phyloP scores from a whole-genome alignment of 169 alveolate species.

The Cytauxzoon felis region DNA sequence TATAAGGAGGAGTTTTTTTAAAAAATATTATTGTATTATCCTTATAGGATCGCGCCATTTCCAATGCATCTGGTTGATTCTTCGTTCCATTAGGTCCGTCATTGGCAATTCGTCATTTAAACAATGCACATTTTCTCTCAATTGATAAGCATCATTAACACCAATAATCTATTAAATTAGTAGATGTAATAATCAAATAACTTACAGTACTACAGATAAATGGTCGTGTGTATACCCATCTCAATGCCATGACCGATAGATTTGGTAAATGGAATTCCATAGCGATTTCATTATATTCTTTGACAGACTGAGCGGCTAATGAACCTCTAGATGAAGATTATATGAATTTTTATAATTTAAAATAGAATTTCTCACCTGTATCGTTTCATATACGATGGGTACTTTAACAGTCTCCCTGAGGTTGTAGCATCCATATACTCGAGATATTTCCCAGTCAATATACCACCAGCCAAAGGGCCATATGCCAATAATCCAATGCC shows the following conservation, averaged over 20 bases:
- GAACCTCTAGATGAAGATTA: constrained; percentile 67
- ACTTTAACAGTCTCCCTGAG: constrained; percentile 72
- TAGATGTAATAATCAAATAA: not conserved
- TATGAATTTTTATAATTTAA: no score
- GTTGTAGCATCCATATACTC: constrained; percentile 79
- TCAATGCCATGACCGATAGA: constrained; percentile 70
- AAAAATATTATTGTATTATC: constrained; percentile 62
- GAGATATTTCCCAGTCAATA: constrained; percentile 78
- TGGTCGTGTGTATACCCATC: constrained; percentile 79
- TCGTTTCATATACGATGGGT: constrained; percentile 80
- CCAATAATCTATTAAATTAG: constrained; percentile 65
- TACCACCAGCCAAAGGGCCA: constrained; percentile 81
- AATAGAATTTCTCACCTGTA: constrained; percentile 51
- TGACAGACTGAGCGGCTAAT: constrained; percentile 76
- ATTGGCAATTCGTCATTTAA: constrained; percentile 60
- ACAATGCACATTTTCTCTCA: constrained; percentile 76
- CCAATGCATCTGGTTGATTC: constrained; percentile 79
- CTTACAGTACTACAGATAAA: constrained; percentile 74
- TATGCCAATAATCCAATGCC: constrained; percentile 73
- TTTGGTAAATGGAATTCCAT: constrained; percentile 69
- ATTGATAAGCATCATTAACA: constrained; percentile 71
- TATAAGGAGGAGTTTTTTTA: not conserved
- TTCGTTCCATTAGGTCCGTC: constrained; percentile 77
- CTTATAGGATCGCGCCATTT: constrained; percentile 80
- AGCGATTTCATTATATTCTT: constrained; percentile 73